Conservation (phyloP, 2,329 filamentous ascomycete genomes). For the Blumeria hordei region DNA sequence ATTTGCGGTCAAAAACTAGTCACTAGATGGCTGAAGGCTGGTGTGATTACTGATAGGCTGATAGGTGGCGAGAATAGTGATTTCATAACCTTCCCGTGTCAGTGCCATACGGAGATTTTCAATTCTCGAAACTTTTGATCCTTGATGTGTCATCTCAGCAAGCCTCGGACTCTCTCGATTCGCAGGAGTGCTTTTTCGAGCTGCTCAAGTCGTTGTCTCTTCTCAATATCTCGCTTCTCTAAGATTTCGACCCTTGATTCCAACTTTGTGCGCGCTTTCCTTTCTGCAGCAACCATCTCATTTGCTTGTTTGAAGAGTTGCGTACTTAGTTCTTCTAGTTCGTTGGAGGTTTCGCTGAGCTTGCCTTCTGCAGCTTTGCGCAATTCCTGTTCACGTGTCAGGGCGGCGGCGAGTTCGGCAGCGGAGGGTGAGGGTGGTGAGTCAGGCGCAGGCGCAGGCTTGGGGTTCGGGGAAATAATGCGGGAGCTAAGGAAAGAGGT, state of each 20-base stretch:
- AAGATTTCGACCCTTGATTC: constrained; percentile 46
- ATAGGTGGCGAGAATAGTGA: no score
- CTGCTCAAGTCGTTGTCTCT: constrained; percentile 40
- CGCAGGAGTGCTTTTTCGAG: constrained; percentile 46
- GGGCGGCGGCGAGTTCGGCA: constrained; percentile 33
- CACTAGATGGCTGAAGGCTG: no score
- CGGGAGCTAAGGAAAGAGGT: constrained; percentile 25
- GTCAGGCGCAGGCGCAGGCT: constrained; percentile 6
- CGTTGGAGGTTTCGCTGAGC: constrained; percentile 38
- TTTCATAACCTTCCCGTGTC: no score
- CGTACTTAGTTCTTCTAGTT: constrained; percentile 58
- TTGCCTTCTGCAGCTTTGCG: constrained; percentile 45
- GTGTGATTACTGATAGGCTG: no score
- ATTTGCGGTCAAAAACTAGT: no score
- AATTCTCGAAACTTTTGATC: no score
- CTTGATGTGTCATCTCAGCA: constrained; percentile 19
- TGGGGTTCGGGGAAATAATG: constrained; percentile 20
- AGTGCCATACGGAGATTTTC: no score
- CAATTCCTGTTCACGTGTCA: constrained; percentile 41
- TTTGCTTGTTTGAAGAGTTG: constrained; percentile 64
- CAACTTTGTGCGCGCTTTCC: constrained; percentile 42
- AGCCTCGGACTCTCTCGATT: constrained; percentile 42
- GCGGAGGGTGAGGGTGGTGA: constrained; percentile 10
- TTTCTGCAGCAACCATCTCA: constrained; percentile 63
- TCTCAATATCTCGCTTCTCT: constrained; percentile 46